A percentile compares a stretch with the other conserved stretches of the same genome.
Conservation (phyloP, 1,284 basidiomycete genomes). For the Ustilago bromivora region DNA sequence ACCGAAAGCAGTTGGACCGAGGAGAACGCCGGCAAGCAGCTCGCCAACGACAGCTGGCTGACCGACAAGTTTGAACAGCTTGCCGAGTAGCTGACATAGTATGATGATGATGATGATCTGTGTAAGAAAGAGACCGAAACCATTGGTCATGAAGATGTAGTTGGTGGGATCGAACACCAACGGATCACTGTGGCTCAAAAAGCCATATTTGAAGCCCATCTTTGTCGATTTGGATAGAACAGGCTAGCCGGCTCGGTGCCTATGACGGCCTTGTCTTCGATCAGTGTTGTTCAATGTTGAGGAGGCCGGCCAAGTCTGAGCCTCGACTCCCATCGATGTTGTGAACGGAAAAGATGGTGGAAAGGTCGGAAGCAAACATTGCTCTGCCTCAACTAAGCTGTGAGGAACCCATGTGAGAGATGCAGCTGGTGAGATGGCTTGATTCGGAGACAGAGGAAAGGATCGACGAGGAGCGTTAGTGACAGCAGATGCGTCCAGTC, state of each 20-base stretch:
- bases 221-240: neutral
- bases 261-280: neutral
- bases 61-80: slow-evolving; percentile 41
- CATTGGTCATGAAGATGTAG: slow-evolving; percentile 44
- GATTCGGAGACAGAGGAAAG: neutral
- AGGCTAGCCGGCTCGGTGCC: neutral
- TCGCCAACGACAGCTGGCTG: slow-evolving; percentile 57
- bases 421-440: neutral
- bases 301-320: neutral
- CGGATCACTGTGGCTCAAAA: slow-evolving; percentile 48
- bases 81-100: slow-evolving; percentile 49
- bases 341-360: neutral
- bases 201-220: slow-evolving; percentile 44
- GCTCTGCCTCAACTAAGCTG: neutral
- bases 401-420: neutral
- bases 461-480: neutral
- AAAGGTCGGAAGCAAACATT: neutral
- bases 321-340: neutral
- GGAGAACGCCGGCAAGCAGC: slow-evolving; percentile 52
- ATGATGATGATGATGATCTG: slow-evolving; percentile 56
- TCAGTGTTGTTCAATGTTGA: neutral
- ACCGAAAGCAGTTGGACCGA: slow-evolving; percentile 54
- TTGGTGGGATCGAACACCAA: slow-evolving; percentile 47
- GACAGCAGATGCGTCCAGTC: neutral
- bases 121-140: slow-evolving; percentile 51